Evolutionary conservation across 2,329 filamentous ascomycete species (phyloP).

Genomic region (Fusarium nisikadoi): DNA sequence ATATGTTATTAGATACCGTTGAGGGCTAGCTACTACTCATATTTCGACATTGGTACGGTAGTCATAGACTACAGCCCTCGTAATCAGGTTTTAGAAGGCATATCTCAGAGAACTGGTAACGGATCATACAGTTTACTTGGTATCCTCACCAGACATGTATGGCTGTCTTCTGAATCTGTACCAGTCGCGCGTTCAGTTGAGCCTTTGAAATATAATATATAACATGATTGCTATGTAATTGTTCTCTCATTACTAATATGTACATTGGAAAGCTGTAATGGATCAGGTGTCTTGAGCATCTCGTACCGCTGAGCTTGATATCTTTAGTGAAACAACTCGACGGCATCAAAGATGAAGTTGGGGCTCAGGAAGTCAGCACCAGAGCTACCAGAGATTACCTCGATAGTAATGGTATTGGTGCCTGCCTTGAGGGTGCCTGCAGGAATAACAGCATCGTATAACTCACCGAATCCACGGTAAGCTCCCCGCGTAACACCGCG

Average conservation of each 20-base stretch:
- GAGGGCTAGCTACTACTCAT: neutral
- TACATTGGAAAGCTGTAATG: constrained; percentile 25
- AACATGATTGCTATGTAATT: constrained; percentile 3
- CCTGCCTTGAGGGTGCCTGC: constrained; percentile 68
- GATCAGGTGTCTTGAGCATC: neutral
- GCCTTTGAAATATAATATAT: neutral
- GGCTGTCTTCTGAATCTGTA: neutral
- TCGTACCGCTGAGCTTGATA: neutral
- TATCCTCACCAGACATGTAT: neutral
- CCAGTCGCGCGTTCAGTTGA: neutral
- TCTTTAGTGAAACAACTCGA: constrained; percentile 42
- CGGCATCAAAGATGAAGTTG: constrained; percentile 56
- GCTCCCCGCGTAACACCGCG: constrained; percentile 73
- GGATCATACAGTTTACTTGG: neutral
- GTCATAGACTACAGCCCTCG: neutral
- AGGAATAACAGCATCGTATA: constrained; percentile 71
- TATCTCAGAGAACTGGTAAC: neutral
- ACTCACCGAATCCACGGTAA: constrained; percentile 71
- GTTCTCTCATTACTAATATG: constrained; percentile 29
- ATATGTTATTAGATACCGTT: neutral
- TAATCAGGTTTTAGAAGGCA: neutral
- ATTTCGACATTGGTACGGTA: neutral
- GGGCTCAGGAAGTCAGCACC: constrained; percentile 66
- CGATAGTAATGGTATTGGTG: constrained; percentile 71
- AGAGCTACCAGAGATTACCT: constrained; percentile 66